Evolutionary conservation across 495 filamentous ascomycete genomes (phyloP).

Genomic region (Talaromyces adpressus): DNA sequence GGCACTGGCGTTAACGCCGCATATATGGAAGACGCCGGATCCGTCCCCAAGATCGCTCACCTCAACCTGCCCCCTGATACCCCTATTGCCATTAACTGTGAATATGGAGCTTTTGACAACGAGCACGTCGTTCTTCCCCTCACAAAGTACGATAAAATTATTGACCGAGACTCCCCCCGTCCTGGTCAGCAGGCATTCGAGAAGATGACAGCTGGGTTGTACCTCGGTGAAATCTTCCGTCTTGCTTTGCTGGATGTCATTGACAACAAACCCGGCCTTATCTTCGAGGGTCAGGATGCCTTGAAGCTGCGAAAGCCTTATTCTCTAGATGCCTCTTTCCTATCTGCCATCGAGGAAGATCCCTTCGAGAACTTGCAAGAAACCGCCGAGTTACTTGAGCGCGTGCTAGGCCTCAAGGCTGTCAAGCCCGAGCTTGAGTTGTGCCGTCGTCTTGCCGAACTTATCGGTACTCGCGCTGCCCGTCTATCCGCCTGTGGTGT

Average conservation of each 20-base stretch:
- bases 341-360: constrained; percentile 93
- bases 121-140: constrained; percentile 88
- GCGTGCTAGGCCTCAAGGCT: constrained; percentile 59
- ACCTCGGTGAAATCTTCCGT: constrained; percentile 92
- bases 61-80: constrained; percentile 84
- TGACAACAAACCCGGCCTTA: constrained; percentile 63
- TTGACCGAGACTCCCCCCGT: constrained; percentile 89
- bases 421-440: constrained; percentile 76
- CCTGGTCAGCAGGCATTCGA: constrained; percentile 95
- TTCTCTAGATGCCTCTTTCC: constrained; percentile 83
- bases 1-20: constrained; percentile 97
- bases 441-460: constrained; percentile 76
- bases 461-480: constrained; percentile 91
- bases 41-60: constrained; percentile 89
- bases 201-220: constrained; percentile 96
- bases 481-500: constrained; percentile 90
- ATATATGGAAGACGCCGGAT: constrained; percentile 91
- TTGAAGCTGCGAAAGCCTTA: constrained; percentile 73
- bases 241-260: constrained; percentile 81
- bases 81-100: constrained; percentile 97
- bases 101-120: constrained; percentile 98
- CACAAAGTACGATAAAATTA: constrained; percentile 73
- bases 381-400: constrained; percentile 70
- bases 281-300: constrained; percentile 81
- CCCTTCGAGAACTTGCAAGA: constrained; percentile 91